A percentile compares a stretch with the other conserved stretches of the same genome.
Conservation (phyloP, 352 stramenopile genomes). For the Pythium guiyangense region DNA sequence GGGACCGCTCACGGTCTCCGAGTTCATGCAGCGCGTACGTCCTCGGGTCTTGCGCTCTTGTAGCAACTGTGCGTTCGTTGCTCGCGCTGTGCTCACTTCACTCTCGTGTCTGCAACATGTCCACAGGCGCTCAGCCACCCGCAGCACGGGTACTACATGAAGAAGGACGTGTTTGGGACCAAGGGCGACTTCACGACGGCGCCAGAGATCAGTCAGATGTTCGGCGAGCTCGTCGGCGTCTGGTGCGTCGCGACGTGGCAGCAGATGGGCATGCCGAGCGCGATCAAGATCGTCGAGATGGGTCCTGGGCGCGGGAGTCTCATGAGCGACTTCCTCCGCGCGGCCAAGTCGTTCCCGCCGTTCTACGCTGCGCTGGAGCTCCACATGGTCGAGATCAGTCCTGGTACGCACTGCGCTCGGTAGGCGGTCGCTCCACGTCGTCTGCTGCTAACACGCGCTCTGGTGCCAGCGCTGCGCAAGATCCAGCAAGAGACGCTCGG, state of each 20-base stretch:
- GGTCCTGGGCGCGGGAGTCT: slow-evolving; percentile 91
- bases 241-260: slow-evolving; percentile 92
- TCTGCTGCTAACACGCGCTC: no score
- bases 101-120: background rate
- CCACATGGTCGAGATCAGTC: slow-evolving; percentile 91
- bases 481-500: slow-evolving; percentile 87
- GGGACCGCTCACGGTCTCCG: slow-evolving; percentile 90
- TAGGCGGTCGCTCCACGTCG: no score
- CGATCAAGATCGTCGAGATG: slow-evolving; percentile 88
- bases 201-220: slow-evolving; percentile 93
- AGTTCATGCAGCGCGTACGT: slow-evolving; percentile 90
- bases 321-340: slow-evolving; percentile 92
- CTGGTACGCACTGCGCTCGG: slow-evolving; percentile 39
- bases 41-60: background rate
- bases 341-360: slow-evolving; percentile 80
- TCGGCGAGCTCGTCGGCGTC: slow-evolving; percentile 90
- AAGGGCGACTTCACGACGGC: slow-evolving; percentile 93
- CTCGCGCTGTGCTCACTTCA: background rate
- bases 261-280: slow-evolving; percentile 69
- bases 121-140: slow-evolving; percentile 84
- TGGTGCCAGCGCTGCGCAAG: slow-evolving; percentile 81
- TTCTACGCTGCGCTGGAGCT: slow-evolving; percentile 86
- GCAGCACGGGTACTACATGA: slow-evolving; percentile 95
- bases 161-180: slow-evolving; percentile 88
- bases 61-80: background rate